A percentile compares a stretch with the other conserved stretches of the same genome.
phyloP scores from a whole-genome alignment of 2,329 filamentous ascomycete species.

The Cordyceps tenuipes region DNA sequence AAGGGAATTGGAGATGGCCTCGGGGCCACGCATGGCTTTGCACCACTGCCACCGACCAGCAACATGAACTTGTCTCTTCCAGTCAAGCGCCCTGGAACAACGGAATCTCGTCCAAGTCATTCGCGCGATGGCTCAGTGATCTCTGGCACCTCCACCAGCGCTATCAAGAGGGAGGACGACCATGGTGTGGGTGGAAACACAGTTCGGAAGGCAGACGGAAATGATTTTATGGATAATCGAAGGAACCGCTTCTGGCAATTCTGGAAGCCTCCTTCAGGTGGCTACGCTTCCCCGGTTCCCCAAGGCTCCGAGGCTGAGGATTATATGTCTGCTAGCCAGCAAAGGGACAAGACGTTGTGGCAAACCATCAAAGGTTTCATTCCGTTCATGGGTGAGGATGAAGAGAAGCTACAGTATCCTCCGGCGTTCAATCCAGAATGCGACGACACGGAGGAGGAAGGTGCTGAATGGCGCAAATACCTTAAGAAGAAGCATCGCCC shows the following conservation, averaged over 20 bases:
- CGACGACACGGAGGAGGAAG: conserved; percentile 48
- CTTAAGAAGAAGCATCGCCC: conserved; percentile 74
- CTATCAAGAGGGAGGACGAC: conserved; percentile 13
- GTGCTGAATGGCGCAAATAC: conserved; percentile 73
- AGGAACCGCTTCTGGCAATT: conserved; percentile 51
- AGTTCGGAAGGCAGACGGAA: conserved; percentile 40
- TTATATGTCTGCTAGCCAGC: conserved; percentile 14
- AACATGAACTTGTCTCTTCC: conserved; percentile 9
- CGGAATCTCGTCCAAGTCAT: conserved; percentile 27
- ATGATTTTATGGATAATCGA: conserved; percentile 40
- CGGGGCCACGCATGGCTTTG: conserved; percentile 48
- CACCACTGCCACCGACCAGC: conserved; percentile 18
- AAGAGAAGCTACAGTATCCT: conserved; percentile 49
- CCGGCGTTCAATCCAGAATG: conserved; percentile 54
- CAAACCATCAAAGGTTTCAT: conserved; percentile 41
- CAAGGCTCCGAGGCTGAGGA: conserved; percentile 42
- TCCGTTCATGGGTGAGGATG: conserved; percentile 39
- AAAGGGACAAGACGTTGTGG: conserved; percentile 38
- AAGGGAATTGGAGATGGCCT: conserved; percentile 44
- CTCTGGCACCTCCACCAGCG: conserved; percentile 31
- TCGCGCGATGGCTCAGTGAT: conserved; percentile 28
- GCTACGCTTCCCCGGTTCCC: conserved; percentile 53
- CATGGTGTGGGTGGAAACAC: conserved; percentile 34
- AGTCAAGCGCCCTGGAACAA: conserved; percentile 15
- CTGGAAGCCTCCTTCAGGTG: conserved; percentile 54